Evolutionary conservation across 176 grass and related monocot genomes (phyloP), one percentile per base, ranked within the genome.

Genomic region (Zoysia japonica): DNA sequence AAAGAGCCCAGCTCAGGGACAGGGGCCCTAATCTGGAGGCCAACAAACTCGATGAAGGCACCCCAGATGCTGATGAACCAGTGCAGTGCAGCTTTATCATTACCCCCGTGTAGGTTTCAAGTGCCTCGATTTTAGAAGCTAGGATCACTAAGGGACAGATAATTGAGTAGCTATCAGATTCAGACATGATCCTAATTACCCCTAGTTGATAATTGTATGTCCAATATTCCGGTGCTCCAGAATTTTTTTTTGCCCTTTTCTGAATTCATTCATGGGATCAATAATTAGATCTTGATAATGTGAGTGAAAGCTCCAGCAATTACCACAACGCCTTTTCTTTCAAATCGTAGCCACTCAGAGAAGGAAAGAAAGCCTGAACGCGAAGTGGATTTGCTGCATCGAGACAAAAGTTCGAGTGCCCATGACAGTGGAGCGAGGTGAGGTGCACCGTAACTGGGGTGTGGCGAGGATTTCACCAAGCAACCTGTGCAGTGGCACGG

Each of bases 41-140:
- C 82, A 82, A 85, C 83, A 68, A 35, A 57, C 78, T 61, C 78
- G 87, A 89, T 15, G 40, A 77, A 60, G 72, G 78, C 28, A 28
- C 59, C 55, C 68, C 71, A 65, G 79, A 73, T 54, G 78, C 72
- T 72, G 61, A 51, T 28, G 28, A 28, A 28, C 28, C 28, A 28
- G 28, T 75, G 57, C 68, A 55, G 16, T 74, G 71, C 60, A 62
- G 44, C 51, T 72, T 67, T 62, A 82, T 78, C 71, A 81, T 85
- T 84, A 28, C 46, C 49, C 49, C 62, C 57, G 8, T 62, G 62
- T 62, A 74, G 11, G 61, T 46, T 74, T 68, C 36, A 44, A 43
- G 42, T 4, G 55, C 61, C 69, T 68, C 78, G 14, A 0, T 17
- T 17, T 13, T 49, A 47, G 36, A 67, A 47, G 5, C 66, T 63